These are phyloP conservation scores for Maudiozyma serrabonitensis DNA, from an alignment of 805 yeast species.

Conservation along the genomic window DNA sequence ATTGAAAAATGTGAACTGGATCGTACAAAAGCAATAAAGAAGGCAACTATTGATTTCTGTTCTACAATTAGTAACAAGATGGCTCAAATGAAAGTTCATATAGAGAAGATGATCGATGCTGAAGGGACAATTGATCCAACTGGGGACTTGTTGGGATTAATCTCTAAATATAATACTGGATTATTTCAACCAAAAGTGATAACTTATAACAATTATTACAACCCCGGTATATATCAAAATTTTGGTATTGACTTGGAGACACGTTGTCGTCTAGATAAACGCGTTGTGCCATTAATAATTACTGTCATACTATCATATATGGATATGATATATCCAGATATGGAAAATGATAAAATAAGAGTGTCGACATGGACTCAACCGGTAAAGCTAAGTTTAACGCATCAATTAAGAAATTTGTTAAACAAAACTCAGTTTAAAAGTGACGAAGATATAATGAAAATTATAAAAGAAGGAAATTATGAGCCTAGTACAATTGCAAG, in stretches of 20 bases:
- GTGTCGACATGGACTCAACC: conserved; percentile 60
- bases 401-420: conserved; percentile 47
- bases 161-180: conserved; percentile 66
- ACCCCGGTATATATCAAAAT: conserved; percentile 54
- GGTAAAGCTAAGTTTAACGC: conserved; percentile 51
- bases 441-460: conserved; percentile 29
- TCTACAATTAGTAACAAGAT: conserved; percentile 55
- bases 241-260: conserved; percentile 74
- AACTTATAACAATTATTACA: conserved; percentile 72
- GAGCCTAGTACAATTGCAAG: conserved; percentile 55
- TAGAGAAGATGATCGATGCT: conserved; percentile 50
- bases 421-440: conserved; percentile 28
- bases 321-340: conserved; percentile 61
- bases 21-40: conserved; percentile 64
- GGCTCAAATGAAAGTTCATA: conserved; percentile 44
- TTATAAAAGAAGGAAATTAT: conserved; percentile 26
- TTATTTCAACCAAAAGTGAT: conserved; percentile 61
- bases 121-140: conserved; percentile 68
- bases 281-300: conserved; percentile 59
- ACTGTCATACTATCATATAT: conserved; percentile 54
- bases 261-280: conserved; percentile 60
- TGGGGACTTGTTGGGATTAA: conserved; percentile 54
- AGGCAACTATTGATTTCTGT: conserved; percentile 63
- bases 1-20: conserved; percentile 80
- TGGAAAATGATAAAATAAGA: conserved; percentile 60